Evolutionary conservation across 768 basidiomycete genomes (phyloP), one percentile per base, ranked within the genome.

Genomic region (Kwoniella dendrophila): DNA sequence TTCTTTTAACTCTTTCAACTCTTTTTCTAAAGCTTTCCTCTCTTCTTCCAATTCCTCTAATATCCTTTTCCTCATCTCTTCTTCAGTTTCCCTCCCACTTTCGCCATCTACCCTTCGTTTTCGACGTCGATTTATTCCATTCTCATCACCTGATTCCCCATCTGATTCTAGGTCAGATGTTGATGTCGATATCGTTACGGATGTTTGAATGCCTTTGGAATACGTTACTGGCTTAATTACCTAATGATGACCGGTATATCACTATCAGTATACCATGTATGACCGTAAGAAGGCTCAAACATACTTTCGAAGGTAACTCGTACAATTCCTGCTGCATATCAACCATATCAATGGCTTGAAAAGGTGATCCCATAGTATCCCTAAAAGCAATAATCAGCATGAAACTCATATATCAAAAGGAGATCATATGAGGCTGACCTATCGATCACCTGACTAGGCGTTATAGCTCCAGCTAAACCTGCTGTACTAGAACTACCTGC

Each of bases 321-420:
- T 91, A 95, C 4, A 96, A 81, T 73, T 96, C 93, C 72, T 91
- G 87, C 66, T 92, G 90, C 18, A 90, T 83, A 67, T 95, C 90
- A 51, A 95, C 85, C n/a, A 92, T 83, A 73, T 91, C 90, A 43
- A 86, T 81, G 30, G 84, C 82, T 43, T 88, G 33, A 16, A 62
- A 66, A 47, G 66, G 43, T 51, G n/a, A 66, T 8, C 41, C 56
- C 43, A 51, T 56, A 11, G 56, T 40, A 22, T 71, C 66, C 22
- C 69, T 67, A 26, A 51, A 8, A 36, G 2, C 24, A 14, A 14
- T 38, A 11, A 11, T 58, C 33, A 58, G 56, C 34, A 12, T 27
- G n/a, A n/a, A n/a, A n/a, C n/a, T n/a, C n/a, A n/a, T n/a, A n/a
- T 18, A 0, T 51, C 49, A 38, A 26, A 58, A 34, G 53, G 55